Conservation (phyloP, 2,329 filamentous ascomycete species). For the Cladosporium sp. region DNA sequence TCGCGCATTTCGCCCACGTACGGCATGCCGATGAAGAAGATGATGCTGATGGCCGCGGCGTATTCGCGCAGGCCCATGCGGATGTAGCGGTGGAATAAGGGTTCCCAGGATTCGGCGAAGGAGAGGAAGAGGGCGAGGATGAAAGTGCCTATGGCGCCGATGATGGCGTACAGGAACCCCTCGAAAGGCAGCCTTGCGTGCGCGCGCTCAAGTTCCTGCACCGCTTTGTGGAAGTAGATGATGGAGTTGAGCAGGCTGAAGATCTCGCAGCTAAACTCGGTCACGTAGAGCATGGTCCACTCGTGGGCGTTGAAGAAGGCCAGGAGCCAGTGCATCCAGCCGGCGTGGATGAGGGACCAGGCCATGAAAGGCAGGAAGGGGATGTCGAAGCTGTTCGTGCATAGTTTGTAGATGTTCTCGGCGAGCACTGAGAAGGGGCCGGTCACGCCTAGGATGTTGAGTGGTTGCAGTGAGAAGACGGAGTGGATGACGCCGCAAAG, state of each 20-base stretch:
- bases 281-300: constrained; percentile 68
- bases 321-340: constrained; percentile 62
- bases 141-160: constrained; percentile 61
- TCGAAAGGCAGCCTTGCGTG: constrained; percentile 55
- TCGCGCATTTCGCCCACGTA: constrained; percentile 56
- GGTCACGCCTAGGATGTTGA: constrained; percentile 63
- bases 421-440: constrained; percentile 64
- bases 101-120: constrained; percentile 58
- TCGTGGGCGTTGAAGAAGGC: constrained; percentile 65
- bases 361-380: constrained; percentile 65
- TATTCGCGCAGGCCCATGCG: constrained; percentile 61
- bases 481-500: constrained; percentile 61
- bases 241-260: constrained; percentile 64
- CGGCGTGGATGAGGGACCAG: constrained; percentile 62
- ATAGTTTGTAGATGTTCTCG: constrained; percentile 61
- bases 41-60: constrained; percentile 62
- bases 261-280: constrained; percentile 62
- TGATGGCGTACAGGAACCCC: constrained; percentile 61
- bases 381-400: constrained; percentile 52
- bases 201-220: constrained; percentile 59
- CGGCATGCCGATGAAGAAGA: constrained; percentile 61
- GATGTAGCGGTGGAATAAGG: constrained; percentile 58
- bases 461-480: constrained; percentile 57
- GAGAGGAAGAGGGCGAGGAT: constrained; percentile 59
- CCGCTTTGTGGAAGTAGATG: constrained; percentile 65